phyloP scores from a whole-genome alignment of 78 protist genomes.

The Chrysochromulina parva region DNA sequence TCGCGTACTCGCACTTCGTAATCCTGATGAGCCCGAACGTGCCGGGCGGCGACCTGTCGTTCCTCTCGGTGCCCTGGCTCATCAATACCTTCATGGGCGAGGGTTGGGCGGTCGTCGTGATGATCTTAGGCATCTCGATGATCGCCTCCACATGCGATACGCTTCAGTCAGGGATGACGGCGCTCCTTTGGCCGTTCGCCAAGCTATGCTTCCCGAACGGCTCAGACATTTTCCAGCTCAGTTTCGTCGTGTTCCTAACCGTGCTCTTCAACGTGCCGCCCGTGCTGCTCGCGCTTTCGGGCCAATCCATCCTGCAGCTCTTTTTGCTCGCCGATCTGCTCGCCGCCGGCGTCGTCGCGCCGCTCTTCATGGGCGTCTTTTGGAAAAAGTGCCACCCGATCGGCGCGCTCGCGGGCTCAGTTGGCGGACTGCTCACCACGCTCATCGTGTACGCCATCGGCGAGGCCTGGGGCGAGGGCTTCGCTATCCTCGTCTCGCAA shows the following conservation, averaged over 20 bases:
- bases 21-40: neutral
- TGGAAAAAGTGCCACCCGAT: neutral
- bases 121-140: neutral
- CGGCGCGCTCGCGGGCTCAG: neutral
- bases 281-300: neutral
- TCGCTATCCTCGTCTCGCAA: neutral
- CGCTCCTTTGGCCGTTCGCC: neutral
- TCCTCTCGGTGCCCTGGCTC: neutral
- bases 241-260: neutral
- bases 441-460: neutral
- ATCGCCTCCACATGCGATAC: neutral
- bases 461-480: neutral
- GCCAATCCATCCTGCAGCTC: neutral
- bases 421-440: neutral
- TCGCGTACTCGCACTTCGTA: neutral
- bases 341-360: neutral
- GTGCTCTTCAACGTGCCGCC: neutral
- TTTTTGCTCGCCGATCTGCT: slow-evolving; percentile 4
- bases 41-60: neutral
- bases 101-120: neutral
- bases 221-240: neutral
- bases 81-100: neutral
- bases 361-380: neutral
- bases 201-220: neutral
- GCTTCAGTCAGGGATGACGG: neutral